A percentile compares a stretch with the other conserved stretches of the same genome.
These are phyloP conservation scores for Diplodia intermedia DNA, from an alignment of 2,329 filamentous ascomycete genomes.

Conservation along the genomic window DNA sequence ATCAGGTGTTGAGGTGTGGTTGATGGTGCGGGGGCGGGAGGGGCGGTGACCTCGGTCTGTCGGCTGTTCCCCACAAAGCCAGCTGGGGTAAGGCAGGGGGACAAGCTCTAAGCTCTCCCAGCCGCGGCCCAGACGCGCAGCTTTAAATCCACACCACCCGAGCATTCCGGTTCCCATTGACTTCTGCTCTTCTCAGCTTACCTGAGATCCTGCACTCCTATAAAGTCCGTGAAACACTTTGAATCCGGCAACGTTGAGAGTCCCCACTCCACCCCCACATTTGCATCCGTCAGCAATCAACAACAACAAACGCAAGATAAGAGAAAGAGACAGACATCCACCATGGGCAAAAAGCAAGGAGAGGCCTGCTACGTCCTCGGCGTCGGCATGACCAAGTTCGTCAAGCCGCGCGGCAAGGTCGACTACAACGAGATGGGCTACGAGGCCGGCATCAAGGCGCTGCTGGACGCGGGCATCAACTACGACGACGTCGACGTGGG, in stretches of 20 bases:
- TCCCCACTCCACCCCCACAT: neutral
- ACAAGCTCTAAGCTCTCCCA: slow-evolving; percentile 22
- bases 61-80: slow-evolving; percentile 15
- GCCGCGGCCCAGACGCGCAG: slow-evolving; percentile 18
- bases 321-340: neutral
- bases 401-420: slow-evolving; percentile 92
- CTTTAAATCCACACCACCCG: slow-evolving; percentile 11
- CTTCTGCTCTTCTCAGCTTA: neutral
- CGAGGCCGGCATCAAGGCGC: slow-evolving; percentile 87
- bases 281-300: too few relatives aligned
- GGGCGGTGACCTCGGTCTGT: slow-evolving; percentile 23
- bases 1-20: neutral
- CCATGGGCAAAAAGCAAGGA: slow-evolving; percentile 25
- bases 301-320: neutral
- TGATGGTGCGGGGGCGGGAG: slow-evolving; percentile 15
- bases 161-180: neutral
- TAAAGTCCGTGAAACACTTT: neutral
- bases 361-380: slow-evolving; percentile 83
- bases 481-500: slow-evolving; percentile 85
- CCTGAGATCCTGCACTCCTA: neutral
- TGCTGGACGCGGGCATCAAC: slow-evolving; percentile 83
- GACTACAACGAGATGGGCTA: slow-evolving; percentile 95
- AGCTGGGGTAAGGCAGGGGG: neutral
- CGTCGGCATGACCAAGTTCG: slow-evolving; percentile 99
- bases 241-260: neutral